A percentile compares a stretch with the other conserved stretches of the same genome.
Evolutionary conservation across 192 early-diverging fungal genomes (phyloP).

Genomic region (Gaertneriomyces semiglobifer): DNA sequence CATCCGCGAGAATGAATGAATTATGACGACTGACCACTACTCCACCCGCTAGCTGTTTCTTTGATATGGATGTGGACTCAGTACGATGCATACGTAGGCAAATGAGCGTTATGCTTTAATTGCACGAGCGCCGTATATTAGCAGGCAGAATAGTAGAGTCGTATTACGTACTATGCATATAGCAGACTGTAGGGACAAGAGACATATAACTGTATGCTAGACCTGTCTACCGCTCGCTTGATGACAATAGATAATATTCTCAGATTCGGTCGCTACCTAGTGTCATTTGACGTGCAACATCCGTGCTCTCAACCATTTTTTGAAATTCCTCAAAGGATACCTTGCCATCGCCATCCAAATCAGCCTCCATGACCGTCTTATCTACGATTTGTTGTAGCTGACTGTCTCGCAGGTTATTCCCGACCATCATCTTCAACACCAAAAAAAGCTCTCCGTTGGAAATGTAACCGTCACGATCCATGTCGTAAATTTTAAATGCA

Average conservation of each 20-base stretch:
- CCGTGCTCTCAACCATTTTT: slow-evolving; percentile 90
- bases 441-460: slow-evolving; percentile 98
- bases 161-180: too few relatives aligned
- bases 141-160: too few relatives aligned
- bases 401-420: slow-evolving; percentile 89
- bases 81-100: background rate
- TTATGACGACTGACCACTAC: background rate
- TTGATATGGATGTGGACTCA: slow-evolving; percentile 9
- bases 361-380: slow-evolving; percentile 99
- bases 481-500: slow-evolving; percentile 99
- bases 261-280: slow-evolving; percentile 65
- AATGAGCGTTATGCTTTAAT: too few relatives aligned
- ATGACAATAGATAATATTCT: background rate
- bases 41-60: background rate
- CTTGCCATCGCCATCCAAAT: slow-evolving; percentile 90
- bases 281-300: slow-evolving; percentile 94
- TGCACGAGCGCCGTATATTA: too few relatives aligned
- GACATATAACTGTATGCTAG: too few relatives aligned
- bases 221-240: too few relatives aligned
- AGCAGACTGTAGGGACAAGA: too few relatives aligned
- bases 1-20: background rate
- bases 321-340: slow-evolving; percentile 97
- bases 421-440: slow-evolving; percentile 99
- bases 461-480: slow-evolving; percentile 97
- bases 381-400: slow-evolving; percentile 99